phyloP scores from a whole-genome alignment of 148 eudicot genomes.

The Nepenthes gracilis region DNA sequence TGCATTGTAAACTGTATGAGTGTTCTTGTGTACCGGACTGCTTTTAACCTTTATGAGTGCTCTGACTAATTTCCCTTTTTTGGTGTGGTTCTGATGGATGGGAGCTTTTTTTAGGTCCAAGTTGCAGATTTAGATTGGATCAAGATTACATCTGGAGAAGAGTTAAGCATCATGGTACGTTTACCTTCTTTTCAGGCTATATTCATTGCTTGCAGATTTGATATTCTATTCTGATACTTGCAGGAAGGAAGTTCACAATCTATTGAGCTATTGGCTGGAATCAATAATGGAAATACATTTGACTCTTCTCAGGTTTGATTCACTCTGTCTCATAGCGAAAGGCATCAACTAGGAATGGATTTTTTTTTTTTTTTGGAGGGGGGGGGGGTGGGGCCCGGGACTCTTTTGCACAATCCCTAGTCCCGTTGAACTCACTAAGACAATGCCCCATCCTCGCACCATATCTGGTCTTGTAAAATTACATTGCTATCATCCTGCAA shows the following conservation, averaged over 20 bases:
- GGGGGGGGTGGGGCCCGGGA: too few species aligned
- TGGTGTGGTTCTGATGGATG: constrained; percentile 5
- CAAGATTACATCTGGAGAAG: constrained; percentile 47
- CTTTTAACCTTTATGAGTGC: too few species aligned
- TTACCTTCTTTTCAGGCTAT: background rate
- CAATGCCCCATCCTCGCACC: too few species aligned
- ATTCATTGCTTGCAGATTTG: background rate
- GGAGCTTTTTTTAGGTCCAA: constrained; percentile 32
- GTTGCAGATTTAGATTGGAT: constrained; percentile 90
- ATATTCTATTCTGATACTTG: constrained; percentile 9
- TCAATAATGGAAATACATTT: constrained; percentile 54
- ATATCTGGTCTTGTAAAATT: too few species aligned
- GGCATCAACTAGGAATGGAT: too few species aligned
- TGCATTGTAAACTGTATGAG: too few species aligned
- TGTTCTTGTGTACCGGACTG: too few species aligned
- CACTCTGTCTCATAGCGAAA: background rate
- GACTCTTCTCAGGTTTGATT: constrained; percentile 63
- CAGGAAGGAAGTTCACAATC: constrained; percentile 61
- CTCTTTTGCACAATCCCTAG: too few species aligned
- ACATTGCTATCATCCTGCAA: too few species aligned
- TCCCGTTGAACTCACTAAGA: too few species aligned
- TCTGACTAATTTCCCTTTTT: too few species aligned
- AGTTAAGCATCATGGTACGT: constrained; percentile 58
- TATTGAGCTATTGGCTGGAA: constrained; percentile 56
- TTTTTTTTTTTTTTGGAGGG: too few species aligned